Evolutionary conservation across 768 basidiomycete genomes (phyloP).

Genomic region (Lepiota venenata): DNA sequence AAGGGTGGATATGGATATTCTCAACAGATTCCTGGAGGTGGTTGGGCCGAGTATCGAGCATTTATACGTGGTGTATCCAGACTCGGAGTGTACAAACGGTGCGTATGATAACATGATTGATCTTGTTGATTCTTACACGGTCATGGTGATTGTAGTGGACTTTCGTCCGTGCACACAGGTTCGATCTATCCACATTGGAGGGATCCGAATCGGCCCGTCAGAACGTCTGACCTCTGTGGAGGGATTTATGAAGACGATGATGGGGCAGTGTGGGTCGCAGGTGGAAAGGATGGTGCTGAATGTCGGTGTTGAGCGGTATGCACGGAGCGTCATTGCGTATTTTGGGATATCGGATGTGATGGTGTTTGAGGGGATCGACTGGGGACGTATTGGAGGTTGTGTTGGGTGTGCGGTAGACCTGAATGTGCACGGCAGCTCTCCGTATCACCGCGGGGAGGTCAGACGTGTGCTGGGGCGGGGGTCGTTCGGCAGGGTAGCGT

Average conservation of each 20-base stretch:
- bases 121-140: too few relatives aligned
- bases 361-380: background rate
- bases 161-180: background rate
- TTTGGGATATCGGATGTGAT: background rate
- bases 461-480: background rate
- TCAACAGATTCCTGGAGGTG: background rate
- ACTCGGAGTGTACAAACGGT: too few relatives aligned
- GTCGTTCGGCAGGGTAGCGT: background rate
- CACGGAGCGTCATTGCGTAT: background rate
- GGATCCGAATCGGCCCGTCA: conserved; percentile 2
- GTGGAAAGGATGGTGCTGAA: background rate
- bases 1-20: background rate
- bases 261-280: background rate
- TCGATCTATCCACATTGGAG: background rate
- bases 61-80: background rate
- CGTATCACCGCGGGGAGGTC: background rate
- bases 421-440: background rate
- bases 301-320: background rate
- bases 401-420: background rate
- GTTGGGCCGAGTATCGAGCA: background rate
- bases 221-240: background rate
- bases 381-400: background rate
- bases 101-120: too few relatives aligned
- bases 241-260: background rate
- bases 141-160: too few relatives aligned